Evolutionary conservation across 768 basidiomycete genomes (phyloP), one percentile per base, ranked within the genome.

Genomic region (Coprinopsis sp.): DNA sequence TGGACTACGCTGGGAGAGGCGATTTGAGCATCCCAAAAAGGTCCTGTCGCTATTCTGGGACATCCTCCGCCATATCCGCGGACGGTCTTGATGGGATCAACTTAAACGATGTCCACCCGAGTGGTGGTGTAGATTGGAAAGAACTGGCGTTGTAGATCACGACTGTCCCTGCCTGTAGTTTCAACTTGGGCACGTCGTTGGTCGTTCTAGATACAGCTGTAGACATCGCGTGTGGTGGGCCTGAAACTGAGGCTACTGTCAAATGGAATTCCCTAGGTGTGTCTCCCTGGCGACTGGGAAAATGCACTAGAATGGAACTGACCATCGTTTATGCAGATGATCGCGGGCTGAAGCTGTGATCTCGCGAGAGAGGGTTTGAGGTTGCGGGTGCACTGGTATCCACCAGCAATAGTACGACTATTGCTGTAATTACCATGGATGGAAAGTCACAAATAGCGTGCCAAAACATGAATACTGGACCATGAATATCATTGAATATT

Each of bases 301-400:
- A n/a, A n/a, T 31, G 29, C 29, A 64, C 70, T 27, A 90, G 90
- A 56, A 77, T 82, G 0, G 87, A 90, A 58, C 62, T 74, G 31
- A 97, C 97, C 60, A 97, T 94, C 94, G 91, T 93, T 54, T 75
- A 87, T 1, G 76, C 98, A 18, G 95, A 95, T 1, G 96, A 99
- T 63, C 86, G 92, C 16, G 94, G 94, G 3, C 67, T 99, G 44
- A 72, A 81, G 0, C 84, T 88, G 2, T 98, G 96, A 96, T 78
- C 91, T 43, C 93, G 98, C 54, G 91, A 93, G 44, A 91, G 95
- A 62, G 84, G 87, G 54, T 99, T 87, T 61, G 83, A 87, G 54
- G 84, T 82, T 52, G 92, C 91, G 0, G 77, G 75, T n/a, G 96
- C 98, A 64, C 66, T 94, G n/a, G n/a, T n/a, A n/a, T n/a, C n/a